Conservation (phyloP, 192 early-diverging fungal genomes). For the Kappamyces sp. region DNA sequence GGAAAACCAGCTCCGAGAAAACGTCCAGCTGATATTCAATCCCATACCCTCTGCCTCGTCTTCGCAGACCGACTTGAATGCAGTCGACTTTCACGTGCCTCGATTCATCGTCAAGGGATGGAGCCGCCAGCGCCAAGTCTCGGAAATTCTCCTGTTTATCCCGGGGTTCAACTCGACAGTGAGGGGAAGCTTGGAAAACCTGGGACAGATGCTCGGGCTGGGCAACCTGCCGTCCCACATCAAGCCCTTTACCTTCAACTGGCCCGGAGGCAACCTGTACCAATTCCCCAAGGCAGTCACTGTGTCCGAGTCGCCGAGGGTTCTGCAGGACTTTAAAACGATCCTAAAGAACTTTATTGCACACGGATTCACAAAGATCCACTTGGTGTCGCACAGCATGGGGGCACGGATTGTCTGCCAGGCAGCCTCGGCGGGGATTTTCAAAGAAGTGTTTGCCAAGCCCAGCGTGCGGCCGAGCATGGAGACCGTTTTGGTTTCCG, state of each 20-base stretch:
- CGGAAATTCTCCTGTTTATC: constrained; percentile 14
- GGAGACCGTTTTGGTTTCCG: no score
- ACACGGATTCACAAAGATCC: constrained; percentile 11
- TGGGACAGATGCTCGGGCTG: constrained; percentile 15
- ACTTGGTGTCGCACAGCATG: constrained; percentile 12
- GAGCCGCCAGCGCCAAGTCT: not conserved
- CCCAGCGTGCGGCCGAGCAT: no score
- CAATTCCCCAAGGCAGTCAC: constrained; percentile 6
- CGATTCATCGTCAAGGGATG: not conserved
- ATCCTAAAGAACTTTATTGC: constrained; percentile 13
- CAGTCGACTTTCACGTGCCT: not conserved
- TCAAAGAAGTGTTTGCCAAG: no score
- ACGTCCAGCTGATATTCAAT: no score
- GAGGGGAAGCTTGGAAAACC: not conserved
- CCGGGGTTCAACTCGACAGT: constrained; percentile 14
- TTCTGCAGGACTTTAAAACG: not conserved
- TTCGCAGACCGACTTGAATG: no score
- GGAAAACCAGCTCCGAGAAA: not conserved
- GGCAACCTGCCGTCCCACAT: constrained; percentile 11
- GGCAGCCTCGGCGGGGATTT: constrained; percentile 5
- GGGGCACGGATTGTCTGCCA: constrained; percentile 2
- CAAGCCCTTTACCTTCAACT: constrained; percentile 12
- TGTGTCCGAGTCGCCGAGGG: not conserved
- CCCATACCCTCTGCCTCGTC: no score
- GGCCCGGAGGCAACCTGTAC: constrained; percentile 7